Conservation (phyloP, 306 rosid genomes). For the Trichosanthes truncata region DNA sequence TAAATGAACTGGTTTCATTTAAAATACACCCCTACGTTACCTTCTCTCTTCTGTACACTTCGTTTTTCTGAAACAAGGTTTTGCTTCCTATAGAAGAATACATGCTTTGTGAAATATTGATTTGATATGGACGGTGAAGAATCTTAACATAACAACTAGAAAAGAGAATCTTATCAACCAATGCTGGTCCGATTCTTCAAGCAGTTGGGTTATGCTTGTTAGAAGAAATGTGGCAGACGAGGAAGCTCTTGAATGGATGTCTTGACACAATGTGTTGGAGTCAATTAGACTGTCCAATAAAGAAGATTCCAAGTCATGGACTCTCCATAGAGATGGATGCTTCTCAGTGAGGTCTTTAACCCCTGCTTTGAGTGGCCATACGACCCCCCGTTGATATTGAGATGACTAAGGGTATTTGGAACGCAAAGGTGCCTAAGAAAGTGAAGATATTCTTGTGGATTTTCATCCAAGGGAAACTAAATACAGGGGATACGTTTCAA, state of each 20-base stretch:
- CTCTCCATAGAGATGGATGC: neutral
- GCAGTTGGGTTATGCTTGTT: neutral
- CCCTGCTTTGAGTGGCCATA: neutral
- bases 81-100: neutral
- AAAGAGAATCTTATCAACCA: no score
- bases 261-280: neutral
- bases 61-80: no score
- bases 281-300: neutral
- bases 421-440: neutral
- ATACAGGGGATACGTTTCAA: neutral
- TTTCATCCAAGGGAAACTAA: neutral
- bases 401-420: neutral
- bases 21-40: neutral
- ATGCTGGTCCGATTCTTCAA: neutral
- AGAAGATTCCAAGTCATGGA: neutral
- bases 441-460: neutral
- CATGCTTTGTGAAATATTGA: neutral
- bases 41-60: no score
- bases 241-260: neutral
- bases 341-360: neutral
- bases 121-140: neutral
- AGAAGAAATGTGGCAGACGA: neutral
- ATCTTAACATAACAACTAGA: no score
- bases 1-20: neutral
- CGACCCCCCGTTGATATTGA: neutral